Base-by-base conservation (phyloP, 805 yeast genomes). In the Candida coquimbonensis region DNA sequence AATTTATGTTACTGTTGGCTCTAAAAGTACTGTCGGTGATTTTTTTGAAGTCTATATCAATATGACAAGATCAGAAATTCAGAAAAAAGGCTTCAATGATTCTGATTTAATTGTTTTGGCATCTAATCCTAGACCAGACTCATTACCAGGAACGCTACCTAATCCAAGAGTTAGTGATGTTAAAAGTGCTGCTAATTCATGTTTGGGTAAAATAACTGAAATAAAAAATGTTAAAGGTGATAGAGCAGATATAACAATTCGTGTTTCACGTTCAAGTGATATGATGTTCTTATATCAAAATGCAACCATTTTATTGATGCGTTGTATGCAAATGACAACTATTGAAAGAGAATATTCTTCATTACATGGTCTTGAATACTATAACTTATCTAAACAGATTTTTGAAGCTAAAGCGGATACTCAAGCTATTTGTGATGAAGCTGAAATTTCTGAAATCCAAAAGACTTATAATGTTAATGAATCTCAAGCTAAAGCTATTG, bases 301-400 rank as follows among this genome's bases (percentile, higher is more conserved):
- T 40, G 65, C 82, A 8, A 75, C 76, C 19, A 61, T 91, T 5
- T 74, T 77, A 40, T 89, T 81, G 16, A 74, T 88, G 75, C 75
- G 78, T 45, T 83, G 90, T 2, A 82, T 86, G 77, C 93, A 83
- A 54, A 80, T 93, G 89, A 76, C 85, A 1, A 91, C 99, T 0
- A 76, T 90, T 14, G 99, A 93, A 62, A 81, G 99, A 69, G 99
- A 93, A 60, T 95, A 71, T 55, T 75, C 90, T 0, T 84, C 99
- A 0, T 66, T 95, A 53, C 78, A 74, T 60, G 97, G 95, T 1
- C 69, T 93, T 44, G 82, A 75, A 43, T 89, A 83, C 60, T 95
- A 89, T 57, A 95, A 88, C 57, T 65, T 95, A 36, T 68, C 76
- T n/a, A 70, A 77, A 17, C 73, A 77, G 33, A 86, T 93, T 38